A percentile compares a stretch with the other conserved stretches of the same genome.
Evolutionary conservation across 2,329 filamentous ascomycete species (phyloP).

Genomic region (Ascochyta koolunga): DNA sequence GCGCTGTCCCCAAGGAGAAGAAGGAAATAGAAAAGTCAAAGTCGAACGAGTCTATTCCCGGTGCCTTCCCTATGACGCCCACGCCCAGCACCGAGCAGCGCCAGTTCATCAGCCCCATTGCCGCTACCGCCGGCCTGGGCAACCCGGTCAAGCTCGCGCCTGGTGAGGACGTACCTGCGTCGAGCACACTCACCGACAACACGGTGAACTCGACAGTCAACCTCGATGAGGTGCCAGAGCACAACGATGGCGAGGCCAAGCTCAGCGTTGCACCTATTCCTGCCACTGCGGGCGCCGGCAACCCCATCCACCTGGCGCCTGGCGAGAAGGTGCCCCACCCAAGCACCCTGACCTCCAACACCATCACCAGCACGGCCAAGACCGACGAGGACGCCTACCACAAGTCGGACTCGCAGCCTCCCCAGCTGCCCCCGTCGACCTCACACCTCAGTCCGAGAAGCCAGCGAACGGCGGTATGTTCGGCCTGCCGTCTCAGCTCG

Average conservation of each 20-base stretch:
- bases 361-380: slow-evolving; percentile 65
- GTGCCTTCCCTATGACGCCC: slow-evolving; percentile 76
- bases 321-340: slow-evolving; percentile 80
- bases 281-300: slow-evolving; percentile 66
- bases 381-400: slow-evolving; percentile 85
- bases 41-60: slow-evolving; percentile 57
- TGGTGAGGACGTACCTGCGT: slow-evolving; percentile 78
- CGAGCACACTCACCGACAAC: slow-evolving; percentile 67
- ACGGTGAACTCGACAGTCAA: slow-evolving; percentile 68
- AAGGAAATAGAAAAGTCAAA: slow-evolving; percentile 25
- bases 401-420: slow-evolving; percentile 67
- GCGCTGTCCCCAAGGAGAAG: slow-evolving; percentile 66
- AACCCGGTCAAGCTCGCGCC: slow-evolving; percentile 82
- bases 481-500: slow-evolving; percentile 57
- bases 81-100: slow-evolving; percentile 52
- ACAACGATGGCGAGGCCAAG: slow-evolving; percentile 35
- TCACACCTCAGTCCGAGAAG: slow-evolving; percentile 51
- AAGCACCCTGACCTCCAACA: slow-evolving; percentile 68
- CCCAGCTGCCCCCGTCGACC: slow-evolving; percentile 53
- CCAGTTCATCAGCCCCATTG: slow-evolving; percentile 65
- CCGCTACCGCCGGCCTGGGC: slow-evolving; percentile 63
- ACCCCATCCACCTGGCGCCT: slow-evolving; percentile 79
- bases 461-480: slow-evolving; percentile 54
- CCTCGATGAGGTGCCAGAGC: slow-evolving; percentile 39
- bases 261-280: slow-evolving; percentile 66